Evolutionary conservation across 139 green algal species (phyloP), one percentile per base, ranked within the genome.

Genomic region (Chlamydomonas asymmetrica): DNA sequence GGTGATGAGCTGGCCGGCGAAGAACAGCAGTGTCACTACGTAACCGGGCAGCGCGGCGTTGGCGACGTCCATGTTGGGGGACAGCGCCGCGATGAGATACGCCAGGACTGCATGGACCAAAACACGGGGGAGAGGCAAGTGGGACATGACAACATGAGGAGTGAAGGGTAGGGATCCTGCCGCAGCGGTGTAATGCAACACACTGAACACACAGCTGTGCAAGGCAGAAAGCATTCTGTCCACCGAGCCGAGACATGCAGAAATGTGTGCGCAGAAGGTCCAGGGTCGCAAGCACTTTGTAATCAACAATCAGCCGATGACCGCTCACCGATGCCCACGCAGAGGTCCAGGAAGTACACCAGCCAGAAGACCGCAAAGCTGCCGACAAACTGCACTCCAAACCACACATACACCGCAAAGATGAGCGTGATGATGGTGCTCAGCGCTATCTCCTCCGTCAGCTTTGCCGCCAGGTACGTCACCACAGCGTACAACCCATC

Each of bases 41-140:
- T 89, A 90, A 3, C 60, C 69, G 5, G 54, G 61, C 32, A 63
- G 38, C 41, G 78, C 74, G 0, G 88, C 87, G 73, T 97, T 97
- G n/a, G 92, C 91, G 0, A 93, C 84, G 48, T 96, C 92, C 87
- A 96, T 91, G 62, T 85, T 95, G 49, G 91, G 91, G 0, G 82
- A 85, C 1, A 96, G 31, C 1, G 91, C 84, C 4, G 88, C 91
- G 25, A 94, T 50, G 25, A 82, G 74, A 72, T 93, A 95, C 1
- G 86, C 89, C 66, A 93, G 83, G 40, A 88, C 85, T n/a, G n/a
- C n/a, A n/a, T n/a, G n/a, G n/a, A n/a, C n/a, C n/a, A n/a, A n/a
- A n/a, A n/a, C n/a, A n/a, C n/a, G n/a, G n/a, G n/a, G n/a, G n/a
- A n/a, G n/a, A n/a, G n/a, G n/a, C n/a, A n/a, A n/a, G n/a, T n/a